Conservation (phyloP, 2,329 filamentous ascomycete genomes). For the Orbilia blumenaviensis region DNA sequence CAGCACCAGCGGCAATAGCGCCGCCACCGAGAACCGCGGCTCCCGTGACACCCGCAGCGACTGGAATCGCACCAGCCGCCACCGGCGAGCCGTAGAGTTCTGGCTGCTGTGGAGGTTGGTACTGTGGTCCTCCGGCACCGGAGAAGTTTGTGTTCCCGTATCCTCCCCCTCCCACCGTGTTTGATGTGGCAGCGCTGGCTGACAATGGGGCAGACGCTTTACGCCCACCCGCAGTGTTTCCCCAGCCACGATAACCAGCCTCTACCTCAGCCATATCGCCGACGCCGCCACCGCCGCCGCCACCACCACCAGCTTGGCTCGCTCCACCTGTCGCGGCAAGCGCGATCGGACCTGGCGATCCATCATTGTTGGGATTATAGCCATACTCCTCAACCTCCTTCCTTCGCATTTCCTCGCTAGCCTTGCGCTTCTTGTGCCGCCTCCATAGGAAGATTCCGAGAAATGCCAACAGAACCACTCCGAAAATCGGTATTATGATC, state of each 20-base stretch:
- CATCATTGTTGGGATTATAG: constrained; percentile 97
- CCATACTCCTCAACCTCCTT: constrained; percentile 98
- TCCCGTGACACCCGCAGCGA: not conserved
- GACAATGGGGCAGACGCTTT: constrained; percentile 82
- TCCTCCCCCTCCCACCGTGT: constrained; percentile 10
- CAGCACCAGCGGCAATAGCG: too few relatives aligned
- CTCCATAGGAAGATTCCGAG: constrained; percentile 85
- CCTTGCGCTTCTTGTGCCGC: constrained; percentile 84
- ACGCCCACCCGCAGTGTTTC: constrained; percentile 76
- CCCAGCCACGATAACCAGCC: constrained; percentile 93
- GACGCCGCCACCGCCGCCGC: constrained; percentile 76
- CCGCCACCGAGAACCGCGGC: constrained; percentile 12
- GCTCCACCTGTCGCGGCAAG: constrained; percentile 62
- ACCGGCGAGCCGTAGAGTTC: constrained; percentile 46
- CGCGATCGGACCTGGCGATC: constrained; percentile 62
- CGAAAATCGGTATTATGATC: constrained; percentile 90
- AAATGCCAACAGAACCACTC: constrained; percentile 80
- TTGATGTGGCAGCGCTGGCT: constrained; percentile 66
- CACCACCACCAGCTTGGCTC: constrained; percentile 75
- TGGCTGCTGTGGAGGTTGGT: constrained; percentile 16
- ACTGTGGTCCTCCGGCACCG: constrained; percentile 24
- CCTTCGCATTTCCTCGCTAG: constrained; percentile 83
- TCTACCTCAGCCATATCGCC: constrained; percentile 82
- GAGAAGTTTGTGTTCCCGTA: constrained; percentile 22
- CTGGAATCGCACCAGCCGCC: not conserved